These are phyloP conservation scores for Cladobotryum mycophilum DNA, from an alignment of 2,329 filamentous ascomycete species.

Conservation along the genomic window DNA sequence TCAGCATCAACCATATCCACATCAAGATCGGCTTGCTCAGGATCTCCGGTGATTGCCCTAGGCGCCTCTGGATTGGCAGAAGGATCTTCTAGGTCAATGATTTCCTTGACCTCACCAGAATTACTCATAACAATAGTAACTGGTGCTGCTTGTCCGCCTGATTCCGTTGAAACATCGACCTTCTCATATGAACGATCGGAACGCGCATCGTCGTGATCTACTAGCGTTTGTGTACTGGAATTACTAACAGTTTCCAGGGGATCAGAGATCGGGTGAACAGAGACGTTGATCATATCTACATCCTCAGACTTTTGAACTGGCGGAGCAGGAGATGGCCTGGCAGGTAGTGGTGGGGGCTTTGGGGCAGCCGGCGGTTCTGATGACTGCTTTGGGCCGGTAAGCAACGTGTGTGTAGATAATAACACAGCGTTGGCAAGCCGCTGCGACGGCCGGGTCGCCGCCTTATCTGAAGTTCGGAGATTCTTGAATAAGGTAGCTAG, in stretches of 20 bases:
- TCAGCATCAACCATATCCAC: constrained; percentile 25
- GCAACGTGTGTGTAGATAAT: constrained; percentile 42
- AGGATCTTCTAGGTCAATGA: background rate
- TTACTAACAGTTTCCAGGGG: constrained; percentile 37
- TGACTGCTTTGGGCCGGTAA: constrained; percentile 25
- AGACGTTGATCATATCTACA: constrained; percentile 28
- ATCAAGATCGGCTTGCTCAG: constrained; percentile 14
- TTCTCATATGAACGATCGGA: constrained; percentile 31
- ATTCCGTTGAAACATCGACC: constrained; percentile 18
- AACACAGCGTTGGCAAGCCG: constrained; percentile 76
- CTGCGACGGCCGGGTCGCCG: constrained; percentile 64
- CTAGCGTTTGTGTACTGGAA: constrained; percentile 47
- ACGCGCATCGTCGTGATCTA: constrained; percentile 36
- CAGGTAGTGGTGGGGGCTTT: constrained; percentile 44
- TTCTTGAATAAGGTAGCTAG: constrained; percentile 63
- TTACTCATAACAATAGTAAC: background rate
- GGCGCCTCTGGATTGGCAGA: background rate
- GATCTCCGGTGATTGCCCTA: background rate
- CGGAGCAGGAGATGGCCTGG: constrained; percentile 37
- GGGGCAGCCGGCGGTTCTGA: constrained; percentile 18
- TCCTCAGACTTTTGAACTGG: constrained; percentile 26
- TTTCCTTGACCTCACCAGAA: constrained; percentile 7
- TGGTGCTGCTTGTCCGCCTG: constrained; percentile 16
- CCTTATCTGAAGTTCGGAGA: constrained; percentile 57
- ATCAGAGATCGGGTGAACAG: constrained; percentile 24